Base-by-base conservation (phyloP, 2,329 filamentous ascomycete species). In the Bipolaris cookei region DNA sequence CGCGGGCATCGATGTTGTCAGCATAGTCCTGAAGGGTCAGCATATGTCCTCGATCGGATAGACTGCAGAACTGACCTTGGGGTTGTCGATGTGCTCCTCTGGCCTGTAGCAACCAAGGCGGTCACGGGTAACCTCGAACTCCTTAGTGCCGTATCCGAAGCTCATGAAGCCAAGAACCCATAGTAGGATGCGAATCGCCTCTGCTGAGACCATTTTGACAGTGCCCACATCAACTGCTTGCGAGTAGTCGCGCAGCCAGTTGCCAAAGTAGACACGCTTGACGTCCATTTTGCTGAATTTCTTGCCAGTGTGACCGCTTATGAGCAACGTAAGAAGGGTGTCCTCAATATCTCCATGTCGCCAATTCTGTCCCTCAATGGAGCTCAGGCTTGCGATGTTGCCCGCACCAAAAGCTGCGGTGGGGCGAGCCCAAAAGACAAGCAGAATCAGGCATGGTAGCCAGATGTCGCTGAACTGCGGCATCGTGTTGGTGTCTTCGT, bases 191-290 rank as follows among this genome's bases (percentile, higher is more conserved):
- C 93, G 89, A 71, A 97, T 96, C 56, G 92, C 92, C 78, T 96
- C 92, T 49, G 91, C 89, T 54, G 90, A 94, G 62, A 97, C 92
- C 68, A 89, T 86, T 80, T 97, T 97, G 78, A 97, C 86, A 3
- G 92, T 96, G 60, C 92, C 93, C 47, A 97, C 91, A 76, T 97
- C 93, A 68, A 97, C 90, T 59, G 92, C 93, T 78, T 97, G 93
- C 51, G 90, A 95, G 78, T 97, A 97, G 78, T 97, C 93, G 54
- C 87, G 86, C 32, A 97, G 86, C 93, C 93, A 97, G 81, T 97
- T 97, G 63, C 93, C 93, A 80, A 97, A 97, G 81, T 97, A 97
- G 62, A 96, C 90, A 59, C 92, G 87, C 63, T 93, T 90, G 61
- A 97, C 90, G 72, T 88, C 90, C 71, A 96, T 86, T 80, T 95